Evolutionary conservation across 1,284 basidiomycete species (phyloP), one percentile per base, ranked within the genome.

Genomic region (Moesziomyces sp.): DNA sequence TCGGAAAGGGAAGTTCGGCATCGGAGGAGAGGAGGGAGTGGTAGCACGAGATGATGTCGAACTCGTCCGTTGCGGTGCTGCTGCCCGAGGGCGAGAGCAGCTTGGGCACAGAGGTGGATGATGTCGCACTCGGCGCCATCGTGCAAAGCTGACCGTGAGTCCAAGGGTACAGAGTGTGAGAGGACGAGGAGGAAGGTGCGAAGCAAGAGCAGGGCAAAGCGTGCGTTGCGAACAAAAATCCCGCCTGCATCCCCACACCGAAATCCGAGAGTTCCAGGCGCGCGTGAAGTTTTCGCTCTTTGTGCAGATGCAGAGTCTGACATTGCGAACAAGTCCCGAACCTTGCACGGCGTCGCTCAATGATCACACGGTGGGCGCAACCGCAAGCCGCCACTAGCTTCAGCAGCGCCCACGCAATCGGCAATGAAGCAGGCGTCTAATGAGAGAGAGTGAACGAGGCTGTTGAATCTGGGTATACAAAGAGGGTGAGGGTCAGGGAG

Each of bases 1-100:
- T 87, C 1, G 93, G 93, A n/a, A 90, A 89, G 0, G 93, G 91
- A 63, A 93, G 88, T 89, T 93, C 80, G 28, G 58, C 40, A 24
- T 79, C 77, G 3, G 74, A 75, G 0, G 61, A 56, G 18, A 84
- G 74, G 18, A 77, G 73, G 0, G 58, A 38, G 35, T 78, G 69
- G 68, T 81, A 84, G 35, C 66, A 55, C 3, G 63, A 57, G 40
- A 79, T 74, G 28, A 84, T 75, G 64, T 78, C 76, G 58, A 82
- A 80, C 58, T 69, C 66, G n/a, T 58, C 65, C 35, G 21, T 49
- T 42, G 13, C 7, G 9, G 30, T 2, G 23, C 33, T 47, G n/a
- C 44, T 46, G 43, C 24, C 24, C 35, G 51, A 48, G 5, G 54
- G 54, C 5, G 58, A 47, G 21, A 51, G 21, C n/a, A 61, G 49